Conservation (phyloP, 768 basidiomycete species). For the Agaricus subrufescens region DNA sequence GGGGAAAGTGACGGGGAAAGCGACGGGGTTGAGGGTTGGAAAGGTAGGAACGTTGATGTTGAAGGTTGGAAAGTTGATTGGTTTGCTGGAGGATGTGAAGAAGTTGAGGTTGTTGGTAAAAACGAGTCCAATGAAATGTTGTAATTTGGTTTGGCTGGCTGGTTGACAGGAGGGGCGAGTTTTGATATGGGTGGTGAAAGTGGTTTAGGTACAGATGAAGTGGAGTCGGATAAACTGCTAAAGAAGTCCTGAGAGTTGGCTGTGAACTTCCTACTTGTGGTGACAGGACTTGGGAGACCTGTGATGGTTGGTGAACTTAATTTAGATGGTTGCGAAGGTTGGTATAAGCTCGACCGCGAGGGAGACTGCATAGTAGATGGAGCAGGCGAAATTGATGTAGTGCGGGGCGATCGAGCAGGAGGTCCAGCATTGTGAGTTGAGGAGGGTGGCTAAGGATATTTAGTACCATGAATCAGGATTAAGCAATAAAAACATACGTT, state of each 20-base stretch:
- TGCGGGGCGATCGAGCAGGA: constrained; percentile 1
- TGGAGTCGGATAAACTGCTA: constrained; percentile 2
- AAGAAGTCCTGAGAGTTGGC: background rate
- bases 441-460: background rate
- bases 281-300: constrained; percentile 18
- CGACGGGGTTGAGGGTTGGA: constrained; percentile 16
- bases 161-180: constrained; percentile 14
- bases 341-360: constrained; percentile 21
- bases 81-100: constrained; percentile 7
- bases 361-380: constrained; percentile 12
- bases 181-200: constrained; percentile 7
- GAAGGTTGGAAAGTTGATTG: constrained; percentile 1
- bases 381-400: constrained; percentile 16
- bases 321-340: constrained; percentile 32
- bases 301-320: constrained; percentile 33
- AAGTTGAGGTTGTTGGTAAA: constrained; percentile 10
- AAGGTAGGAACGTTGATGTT: constrained; percentile 7
- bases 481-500: constrained; percentile 18
- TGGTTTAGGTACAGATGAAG: background rate
- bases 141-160: constrained; percentile 23
- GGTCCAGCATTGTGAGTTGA: constrained; percentile 10
- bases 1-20: constrained; percentile 13
- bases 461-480: constrained; percentile 14
- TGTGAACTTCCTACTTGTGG: constrained; percentile 3
- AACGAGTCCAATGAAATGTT: constrained; percentile 21